A percentile compares a stretch with the other conserved stretches of the same genome.
phyloP scores from a whole-genome alignment of 2,329 filamentous ascomycete genomes.

The Aureobasidium lini region DNA sequence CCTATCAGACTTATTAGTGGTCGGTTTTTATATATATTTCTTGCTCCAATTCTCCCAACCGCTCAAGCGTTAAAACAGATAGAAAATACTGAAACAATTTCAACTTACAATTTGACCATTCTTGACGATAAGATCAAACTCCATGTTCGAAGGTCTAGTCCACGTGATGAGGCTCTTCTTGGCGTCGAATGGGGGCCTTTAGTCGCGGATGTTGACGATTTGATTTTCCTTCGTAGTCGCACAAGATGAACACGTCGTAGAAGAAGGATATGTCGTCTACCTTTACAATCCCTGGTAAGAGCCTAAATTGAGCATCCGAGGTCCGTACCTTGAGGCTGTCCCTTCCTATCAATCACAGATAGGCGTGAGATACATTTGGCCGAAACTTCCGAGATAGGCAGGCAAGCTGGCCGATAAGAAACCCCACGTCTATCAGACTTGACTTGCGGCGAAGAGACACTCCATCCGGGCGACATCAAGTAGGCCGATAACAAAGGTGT shows the following conservation, averaged over 20 bases:
- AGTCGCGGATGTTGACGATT: too few relatives aligned
- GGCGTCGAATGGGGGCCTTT: too few relatives aligned
- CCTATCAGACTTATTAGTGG: slow-evolving; percentile 22
- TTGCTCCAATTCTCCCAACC: too few relatives aligned
- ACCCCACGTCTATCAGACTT: not conserved
- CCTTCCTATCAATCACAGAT: slow-evolving; percentile 6
- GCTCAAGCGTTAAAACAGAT: too few relatives aligned
- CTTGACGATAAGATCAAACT: slow-evolving; percentile 35
- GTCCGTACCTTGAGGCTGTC: not conserved
- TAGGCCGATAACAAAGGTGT: not conserved
- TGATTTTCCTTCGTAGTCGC: too few relatives aligned
- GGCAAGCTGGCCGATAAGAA: not conserved
- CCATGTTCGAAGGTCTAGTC: slow-evolving; percentile 16
- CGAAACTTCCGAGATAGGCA: not conserved
- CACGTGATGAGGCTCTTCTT: not conserved
- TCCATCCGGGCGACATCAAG: not conserved
- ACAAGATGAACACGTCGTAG: too few relatives aligned
- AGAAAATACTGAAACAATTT: not conserved
- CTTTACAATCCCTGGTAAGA: not conserved
- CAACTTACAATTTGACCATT: slow-evolving; percentile 35
- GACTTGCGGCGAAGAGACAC: not conserved
- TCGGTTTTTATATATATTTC: not conserved
- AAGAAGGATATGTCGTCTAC: not conserved
- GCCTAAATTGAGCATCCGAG: too few relatives aligned
- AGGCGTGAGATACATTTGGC: not conserved